A percentile compares a stretch with the other conserved stretches of the same genome.
phyloP scores from a whole-genome alignment of 1,284 basidiomycete species.

The Cutaneotrichosporon sp. region DNA sequence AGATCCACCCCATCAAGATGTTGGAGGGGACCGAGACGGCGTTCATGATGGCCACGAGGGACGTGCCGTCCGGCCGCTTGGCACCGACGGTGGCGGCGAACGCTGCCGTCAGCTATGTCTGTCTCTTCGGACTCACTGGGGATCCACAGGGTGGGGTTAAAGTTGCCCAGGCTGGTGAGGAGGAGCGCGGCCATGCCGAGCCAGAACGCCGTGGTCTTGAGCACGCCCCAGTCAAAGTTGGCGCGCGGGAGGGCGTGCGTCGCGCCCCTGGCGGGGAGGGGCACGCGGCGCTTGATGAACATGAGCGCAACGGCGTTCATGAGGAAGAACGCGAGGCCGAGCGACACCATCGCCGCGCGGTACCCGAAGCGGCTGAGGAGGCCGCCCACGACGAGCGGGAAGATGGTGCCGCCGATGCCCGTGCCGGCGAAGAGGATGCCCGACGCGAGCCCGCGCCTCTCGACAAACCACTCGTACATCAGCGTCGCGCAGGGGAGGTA shows the following conservation, averaged over 20 bases:
- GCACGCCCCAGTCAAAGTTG: slow-evolving; percentile 38
- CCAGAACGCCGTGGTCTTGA: slow-evolving; percentile 33
- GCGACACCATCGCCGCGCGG: slow-evolving; percentile 46
- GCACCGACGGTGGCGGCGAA: too few species aligned
- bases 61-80: slow-evolving; percentile 45
- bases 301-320: slow-evolving; percentile 39
- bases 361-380: slow-evolving; percentile 50
- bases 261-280: slow-evolving; percentile 22
- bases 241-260: too few species aligned
- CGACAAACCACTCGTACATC: slow-evolving; percentile 52
- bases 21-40: slow-evolving; percentile 50
- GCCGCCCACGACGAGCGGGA: slow-evolving; percentile 46
- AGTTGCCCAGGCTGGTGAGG: slow-evolving; percentile 49
- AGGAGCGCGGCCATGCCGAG: slow-evolving; percentile 44
- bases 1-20: slow-evolving; percentile 44
- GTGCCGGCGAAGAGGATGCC: slow-evolving; percentile 52
- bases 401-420: slow-evolving; percentile 48
- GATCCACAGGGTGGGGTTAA: slow-evolving; percentile 50
- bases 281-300: slow-evolving; percentile 49
- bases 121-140: slow-evolving; percentile 49
- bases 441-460: slow-evolving; percentile 45
- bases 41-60: slow-evolving; percentile 51
- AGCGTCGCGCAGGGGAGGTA: slow-evolving; percentile 51
- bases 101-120: too few species aligned
- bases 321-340: slow-evolving; percentile 42